These are phyloP conservation scores for Zygotorulaspora chibaensis DNA, from an alignment of 805 yeast species.

Conservation along the genomic window DNA sequence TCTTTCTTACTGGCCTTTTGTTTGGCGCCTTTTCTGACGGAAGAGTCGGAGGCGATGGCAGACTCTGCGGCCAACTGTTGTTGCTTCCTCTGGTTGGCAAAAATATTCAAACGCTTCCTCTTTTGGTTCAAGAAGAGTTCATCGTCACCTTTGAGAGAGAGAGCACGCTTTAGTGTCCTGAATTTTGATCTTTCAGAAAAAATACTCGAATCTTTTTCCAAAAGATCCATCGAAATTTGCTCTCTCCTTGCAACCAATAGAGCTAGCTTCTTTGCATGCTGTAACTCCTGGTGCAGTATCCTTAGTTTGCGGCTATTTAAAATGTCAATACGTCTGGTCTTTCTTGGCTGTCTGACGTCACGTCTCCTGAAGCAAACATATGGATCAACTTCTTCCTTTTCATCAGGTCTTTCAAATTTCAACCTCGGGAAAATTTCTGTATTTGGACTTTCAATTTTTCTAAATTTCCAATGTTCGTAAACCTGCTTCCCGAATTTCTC, in stretches of 20 bases:
- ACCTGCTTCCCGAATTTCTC: conserved; percentile 59
- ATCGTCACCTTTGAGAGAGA: conserved; percentile 79
- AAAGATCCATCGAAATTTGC: conserved; percentile 42
- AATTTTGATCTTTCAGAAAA: conserved; percentile 71
- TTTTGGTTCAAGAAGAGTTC: conserved; percentile 76
- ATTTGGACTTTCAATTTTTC: conserved; percentile 71
- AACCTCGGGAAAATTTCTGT: conserved; percentile 66
- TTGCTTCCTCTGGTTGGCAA: conserved; percentile 23
- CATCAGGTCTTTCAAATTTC: conserved; percentile 80
- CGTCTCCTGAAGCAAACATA: conserved; percentile 93
- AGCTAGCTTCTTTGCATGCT: conserved; percentile 65
- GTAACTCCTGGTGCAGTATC: conserved; percentile 67
- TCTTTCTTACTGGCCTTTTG: conserved; percentile 21
- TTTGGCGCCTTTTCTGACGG: conserved; percentile 15
- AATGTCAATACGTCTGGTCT: conserved; percentile 90
- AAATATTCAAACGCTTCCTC: conserved; percentile 42
- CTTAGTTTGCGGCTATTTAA: conserved; percentile 83
- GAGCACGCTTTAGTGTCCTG: conserved; percentile 67
- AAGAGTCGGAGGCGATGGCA: conserved; percentile 24
- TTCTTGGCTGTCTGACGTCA: conserved; percentile 91
- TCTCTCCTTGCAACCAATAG: conserved; percentile 66
- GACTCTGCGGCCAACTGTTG: conserved; percentile 16
- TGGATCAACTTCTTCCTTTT: conserved; percentile 91
- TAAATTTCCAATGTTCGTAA: conserved; percentile 74
- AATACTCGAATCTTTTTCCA: conserved; percentile 59